Evolutionary conservation across 805 yeast species (phyloP).

Genomic region (Candida ipomoeae): DNA sequence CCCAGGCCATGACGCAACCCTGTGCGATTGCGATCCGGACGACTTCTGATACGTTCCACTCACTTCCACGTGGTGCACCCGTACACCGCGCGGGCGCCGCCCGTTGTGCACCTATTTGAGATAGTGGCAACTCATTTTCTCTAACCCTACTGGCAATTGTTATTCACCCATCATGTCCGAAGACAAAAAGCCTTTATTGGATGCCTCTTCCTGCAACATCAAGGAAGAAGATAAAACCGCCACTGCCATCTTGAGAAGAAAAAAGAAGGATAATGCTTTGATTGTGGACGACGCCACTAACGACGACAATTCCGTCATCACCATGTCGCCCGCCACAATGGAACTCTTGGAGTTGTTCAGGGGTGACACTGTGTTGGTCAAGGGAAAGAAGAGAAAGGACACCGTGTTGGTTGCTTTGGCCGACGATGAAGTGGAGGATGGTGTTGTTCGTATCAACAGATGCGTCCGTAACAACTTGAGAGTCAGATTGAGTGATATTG

Average conservation of each 20-base stretch:
- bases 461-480: conserved; percentile 94
- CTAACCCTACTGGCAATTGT: conserved; percentile 4
- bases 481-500: conserved; percentile 89
- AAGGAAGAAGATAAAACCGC: conserved; percentile 77
- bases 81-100: conserved; percentile 6
- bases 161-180: conserved; percentile 15
- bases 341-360: conserved; percentile 91
- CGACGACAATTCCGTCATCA: conserved; percentile 95
- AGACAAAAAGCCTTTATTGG: conserved; percentile 37
- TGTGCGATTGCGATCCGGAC: conserved; percentile 2
- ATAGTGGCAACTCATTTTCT: conserved; percentile 4
- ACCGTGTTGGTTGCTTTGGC: conserved; percentile 93
- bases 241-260: conserved; percentile 93
- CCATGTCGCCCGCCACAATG: conserved; percentile 94
- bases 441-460: conserved; percentile 89
- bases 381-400: conserved; percentile 97
- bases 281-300: conserved; percentile 95
- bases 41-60: conserved; percentile 7
- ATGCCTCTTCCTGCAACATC: conserved; percentile 61
- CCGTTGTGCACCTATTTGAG: not conserved
- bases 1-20: conserved; percentile 1
- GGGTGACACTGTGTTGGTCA: conserved; percentile 95
- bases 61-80: conserved; percentile 8
- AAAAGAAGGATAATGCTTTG: conserved; percentile 95
- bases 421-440: conserved; percentile 95